These are phyloP conservation scores for Colletotrichum sp. DNA, from an alignment of 2,329 filamentous ascomycete genomes.

Conservation along the genomic window DNA sequence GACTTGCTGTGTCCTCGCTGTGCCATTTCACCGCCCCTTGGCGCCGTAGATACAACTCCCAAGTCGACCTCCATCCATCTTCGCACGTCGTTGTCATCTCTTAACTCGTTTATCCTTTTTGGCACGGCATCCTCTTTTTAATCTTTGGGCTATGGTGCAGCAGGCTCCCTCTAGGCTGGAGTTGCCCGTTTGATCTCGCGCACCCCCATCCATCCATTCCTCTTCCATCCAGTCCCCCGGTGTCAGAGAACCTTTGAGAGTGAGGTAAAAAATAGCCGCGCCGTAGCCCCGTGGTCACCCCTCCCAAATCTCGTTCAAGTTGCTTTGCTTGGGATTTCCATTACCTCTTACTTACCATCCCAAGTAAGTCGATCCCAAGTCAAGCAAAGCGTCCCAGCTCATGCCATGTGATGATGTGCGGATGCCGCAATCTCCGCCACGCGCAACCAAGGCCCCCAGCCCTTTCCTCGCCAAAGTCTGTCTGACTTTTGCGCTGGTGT, in stretches of 20 bases:
- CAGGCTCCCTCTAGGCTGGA: neutral
- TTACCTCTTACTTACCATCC: neutral
- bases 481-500: neutral
- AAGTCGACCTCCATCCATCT: slow-evolving; percentile 8
- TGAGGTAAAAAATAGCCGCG: neutral
- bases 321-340: neutral
- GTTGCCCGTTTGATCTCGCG: neutral
- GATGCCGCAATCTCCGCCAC: slow-evolving; percentile 14
- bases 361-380: neutral
- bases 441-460: neutral
- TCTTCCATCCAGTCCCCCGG: neutral
- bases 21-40: slow-evolving; percentile 7
- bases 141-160: neutral
- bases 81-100: slow-evolving; percentile 16
- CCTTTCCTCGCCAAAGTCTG: neutral
- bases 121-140: neutral
- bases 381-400: slow-evolving; percentile 14
- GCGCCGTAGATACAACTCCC: slow-evolving; percentile 6
- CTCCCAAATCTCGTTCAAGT: neutral
- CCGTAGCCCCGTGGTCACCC: neutral
- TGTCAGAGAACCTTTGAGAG: neutral
- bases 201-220: neutral
- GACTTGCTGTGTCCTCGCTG: slow-evolving; percentile 2
- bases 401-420: slow-evolving; percentile 17
- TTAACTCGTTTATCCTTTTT: neutral